Percentiles rank a stretch among this genome's conserved stretches.
Conservation (phyloP, 2,329 filamentous ascomycete genomes). For the Cladophialophora carrionii region DNA sequence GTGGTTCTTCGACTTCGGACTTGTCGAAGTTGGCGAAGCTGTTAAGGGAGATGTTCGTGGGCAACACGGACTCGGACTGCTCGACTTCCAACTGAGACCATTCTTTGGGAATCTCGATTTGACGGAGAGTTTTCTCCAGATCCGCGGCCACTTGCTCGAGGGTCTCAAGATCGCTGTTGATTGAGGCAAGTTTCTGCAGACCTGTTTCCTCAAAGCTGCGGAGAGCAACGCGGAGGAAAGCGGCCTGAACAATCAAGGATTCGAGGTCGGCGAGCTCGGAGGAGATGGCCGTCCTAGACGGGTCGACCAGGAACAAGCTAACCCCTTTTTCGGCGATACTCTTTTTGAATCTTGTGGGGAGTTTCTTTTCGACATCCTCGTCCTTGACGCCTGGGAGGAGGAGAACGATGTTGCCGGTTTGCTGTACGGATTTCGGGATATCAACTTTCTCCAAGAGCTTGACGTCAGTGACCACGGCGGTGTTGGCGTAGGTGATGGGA, state of each 20-base stretch:
- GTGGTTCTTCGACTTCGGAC: constrained; percentile 66
- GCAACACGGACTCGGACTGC: constrained; percentile 57
- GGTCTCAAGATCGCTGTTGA: constrained; percentile 63
- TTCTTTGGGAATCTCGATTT: constrained; percentile 74
- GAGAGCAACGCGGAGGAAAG: constrained; percentile 78
- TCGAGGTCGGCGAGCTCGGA: constrained; percentile 65
- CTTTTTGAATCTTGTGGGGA: constrained; percentile 72
- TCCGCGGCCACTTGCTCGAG: constrained; percentile 63
- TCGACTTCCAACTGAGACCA: constrained; percentile 75
- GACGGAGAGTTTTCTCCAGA: constrained; percentile 69
- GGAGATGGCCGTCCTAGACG: constrained; percentile 68
- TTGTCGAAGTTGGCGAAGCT: constrained; percentile 84
- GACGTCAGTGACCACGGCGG: constrained; percentile 76
- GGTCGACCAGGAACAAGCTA: constrained; percentile 75
- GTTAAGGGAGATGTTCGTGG: constrained; percentile 69
- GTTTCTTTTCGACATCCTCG: constrained; percentile 84
- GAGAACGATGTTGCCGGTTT: constrained; percentile 72
- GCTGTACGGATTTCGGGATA: constrained; percentile 69
- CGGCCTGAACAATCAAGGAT: constrained; percentile 72
- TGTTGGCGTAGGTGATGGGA: constrained; percentile 75
- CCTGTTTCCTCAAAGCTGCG: constrained; percentile 66
- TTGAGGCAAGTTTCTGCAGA: constrained; percentile 66
- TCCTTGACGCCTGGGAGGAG: constrained; percentile 79
- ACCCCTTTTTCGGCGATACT: constrained; percentile 70
- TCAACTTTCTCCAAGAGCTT: constrained; percentile 79